phyloP scores from a whole-genome alignment of 768 basidiomycete genomes.

The Naganishia vaughanmartiniae region DNA sequence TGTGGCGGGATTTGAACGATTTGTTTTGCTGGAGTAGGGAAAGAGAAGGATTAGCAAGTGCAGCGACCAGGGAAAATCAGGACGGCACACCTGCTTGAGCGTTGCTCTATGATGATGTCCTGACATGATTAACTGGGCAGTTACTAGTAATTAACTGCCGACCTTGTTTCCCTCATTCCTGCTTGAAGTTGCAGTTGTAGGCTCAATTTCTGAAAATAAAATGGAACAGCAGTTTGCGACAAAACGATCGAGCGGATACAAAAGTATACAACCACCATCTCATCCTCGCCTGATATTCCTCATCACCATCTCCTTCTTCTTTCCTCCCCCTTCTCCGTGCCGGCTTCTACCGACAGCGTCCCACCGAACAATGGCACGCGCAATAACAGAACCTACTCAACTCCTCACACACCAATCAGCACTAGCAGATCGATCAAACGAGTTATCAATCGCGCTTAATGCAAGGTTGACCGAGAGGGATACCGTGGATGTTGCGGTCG shows the following conservation, averaged over 20 bases:
- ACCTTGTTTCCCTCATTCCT: no score
- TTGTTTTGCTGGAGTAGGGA: slow-evolving; percentile 70
- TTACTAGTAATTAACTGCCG: not conserved
- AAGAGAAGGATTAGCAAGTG: not conserved
- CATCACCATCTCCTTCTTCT: not conserved
- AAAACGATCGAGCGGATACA: slow-evolving; percentile 15
- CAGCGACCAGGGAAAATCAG: slow-evolving; percentile 15
- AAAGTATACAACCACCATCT: not conserved
- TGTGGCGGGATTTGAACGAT: slow-evolving; percentile 83
- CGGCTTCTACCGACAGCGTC: not conserved
- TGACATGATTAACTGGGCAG: slow-evolving; percentile 2
- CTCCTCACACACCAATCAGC: not conserved
- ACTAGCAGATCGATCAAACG: slow-evolving; percentile 71
- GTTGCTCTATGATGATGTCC: slow-evolving; percentile 70
- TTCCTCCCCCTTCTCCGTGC: not conserved
- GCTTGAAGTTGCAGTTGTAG: not conserved
- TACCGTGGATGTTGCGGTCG: slow-evolving; percentile 64
- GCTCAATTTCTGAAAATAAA: slow-evolving; percentile 14
- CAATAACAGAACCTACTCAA: not conserved
- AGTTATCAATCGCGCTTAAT: slow-evolving; percentile 70
- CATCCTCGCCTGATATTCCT: not conserved
- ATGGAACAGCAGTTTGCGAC: no score
- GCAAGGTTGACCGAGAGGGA: slow-evolving; percentile 67
- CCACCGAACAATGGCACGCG: not conserved
- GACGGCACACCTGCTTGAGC: slow-evolving; percentile 69